phyloP scores from a whole-genome alignment of 2,329 filamentous ascomycete genomes.

The Colletotrichum tropicicola region DNA sequence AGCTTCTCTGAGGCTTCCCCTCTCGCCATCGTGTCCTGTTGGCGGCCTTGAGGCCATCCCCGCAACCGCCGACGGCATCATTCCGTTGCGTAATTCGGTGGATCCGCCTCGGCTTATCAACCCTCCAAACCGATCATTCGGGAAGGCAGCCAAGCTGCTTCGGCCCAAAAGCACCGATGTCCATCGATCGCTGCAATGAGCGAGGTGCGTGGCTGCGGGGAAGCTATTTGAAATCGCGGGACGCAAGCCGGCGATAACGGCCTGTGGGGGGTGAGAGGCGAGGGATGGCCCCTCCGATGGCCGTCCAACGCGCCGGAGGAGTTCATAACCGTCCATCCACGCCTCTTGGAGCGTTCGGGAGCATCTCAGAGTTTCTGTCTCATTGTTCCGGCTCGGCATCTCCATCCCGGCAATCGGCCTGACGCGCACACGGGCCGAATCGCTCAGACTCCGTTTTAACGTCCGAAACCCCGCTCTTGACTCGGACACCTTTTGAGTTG shows the following conservation, averaged over 20 bases:
- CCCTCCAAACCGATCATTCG: not conserved
- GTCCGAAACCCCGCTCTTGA: not conserved
- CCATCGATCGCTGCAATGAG: not conserved
- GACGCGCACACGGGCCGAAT: not conserved
- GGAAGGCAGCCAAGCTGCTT: not conserved
- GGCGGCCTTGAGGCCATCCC: not conserved
- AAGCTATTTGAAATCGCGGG: not conserved
- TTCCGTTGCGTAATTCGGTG: conserved; percentile 1
- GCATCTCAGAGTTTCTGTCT: not conserved
- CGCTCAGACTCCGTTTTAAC: not conserved
- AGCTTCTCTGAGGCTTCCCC: not conserved
- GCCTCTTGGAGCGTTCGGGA: not conserved
- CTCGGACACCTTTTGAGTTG: not conserved
- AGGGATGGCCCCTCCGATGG: not conserved
- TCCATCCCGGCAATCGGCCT: not conserved
- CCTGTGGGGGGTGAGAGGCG: conserved; percentile 1
- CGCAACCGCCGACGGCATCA: not conserved
- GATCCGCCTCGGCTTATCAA: conserved; percentile 8
- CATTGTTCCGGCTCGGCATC: not conserved
- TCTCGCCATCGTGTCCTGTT: not conserved
- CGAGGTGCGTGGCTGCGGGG: not conserved
- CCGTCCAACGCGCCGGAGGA: not conserved
- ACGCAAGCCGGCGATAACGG: conserved; percentile 15
- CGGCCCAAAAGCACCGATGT: conserved; percentile 10
- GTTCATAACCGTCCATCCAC: not conserved